These are phyloP conservation scores for Populus euphratica DNA, from an alignment of 345 rosid species.

Conservation along the genomic window DNA sequence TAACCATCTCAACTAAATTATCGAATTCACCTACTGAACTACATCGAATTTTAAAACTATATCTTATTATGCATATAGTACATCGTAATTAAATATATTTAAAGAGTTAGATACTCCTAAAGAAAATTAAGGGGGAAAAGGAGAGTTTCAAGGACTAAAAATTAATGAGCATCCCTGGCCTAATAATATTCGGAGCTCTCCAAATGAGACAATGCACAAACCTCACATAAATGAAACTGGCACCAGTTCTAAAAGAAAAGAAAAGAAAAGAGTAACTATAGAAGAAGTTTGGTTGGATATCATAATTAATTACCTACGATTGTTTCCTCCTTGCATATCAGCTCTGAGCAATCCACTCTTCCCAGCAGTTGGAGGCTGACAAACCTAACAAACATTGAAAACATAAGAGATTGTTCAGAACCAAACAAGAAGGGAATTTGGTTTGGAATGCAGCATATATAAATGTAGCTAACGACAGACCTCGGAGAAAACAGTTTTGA, in stretches of 20 bases:
- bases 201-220: too few relatives aligned
- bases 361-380: conserved; percentile 57
- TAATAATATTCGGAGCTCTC: too few relatives aligned
- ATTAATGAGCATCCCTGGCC: too few relatives aligned
- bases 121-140: too few relatives aligned
- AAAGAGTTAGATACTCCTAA: too few relatives aligned
- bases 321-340: conserved; percentile 39
- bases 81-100: too few relatives aligned
- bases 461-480: conserved; percentile 21
- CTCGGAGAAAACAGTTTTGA: conserved; percentile 69
- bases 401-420: background rate
- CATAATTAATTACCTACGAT: conserved; percentile 23
- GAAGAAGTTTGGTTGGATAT: background rate
- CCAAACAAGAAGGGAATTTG: background rate
- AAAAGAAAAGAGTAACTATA: too few relatives aligned
- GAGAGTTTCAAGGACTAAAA: too few relatives aligned
- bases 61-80: too few relatives aligned
- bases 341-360: conserved; percentile 66
- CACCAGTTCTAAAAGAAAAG: background rate
- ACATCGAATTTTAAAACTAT: too few relatives aligned
- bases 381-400: conserved; percentile 24
- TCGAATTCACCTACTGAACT: too few relatives aligned
- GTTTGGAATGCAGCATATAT: background rate
- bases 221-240: background rate
- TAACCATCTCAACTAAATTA: too few relatives aligned